Base-by-base conservation (phyloP, 169 alveolate species). In the Plasmodium sp. region DNA sequence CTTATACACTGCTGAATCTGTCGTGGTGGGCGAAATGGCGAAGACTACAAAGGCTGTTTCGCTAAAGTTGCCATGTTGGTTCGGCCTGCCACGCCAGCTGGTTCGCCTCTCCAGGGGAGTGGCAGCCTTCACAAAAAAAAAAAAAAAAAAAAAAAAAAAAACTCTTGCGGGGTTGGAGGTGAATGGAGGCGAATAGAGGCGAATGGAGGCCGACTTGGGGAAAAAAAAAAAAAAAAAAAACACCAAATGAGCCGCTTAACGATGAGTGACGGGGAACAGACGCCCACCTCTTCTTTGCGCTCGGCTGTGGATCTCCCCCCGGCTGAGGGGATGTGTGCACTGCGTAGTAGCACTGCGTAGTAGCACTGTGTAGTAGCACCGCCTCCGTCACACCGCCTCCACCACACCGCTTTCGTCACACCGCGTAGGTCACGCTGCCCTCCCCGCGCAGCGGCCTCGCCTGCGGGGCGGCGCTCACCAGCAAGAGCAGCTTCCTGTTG, bases 401-500 rank as follows among this genome's bases (percentile, higher is more conserved):
- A 0, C 0, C 27, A 22, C 27, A 22, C 27, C 58, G 12, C 12
- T 0, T 12, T 0, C 0, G 18, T 48, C 58, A 48, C 58, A 48
- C 58, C 5, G 58, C 58, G 58, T 48, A 48, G 0, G 58, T 48
- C 18, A 12, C 18, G 58, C 58, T 5, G 18, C 58, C 18, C 5
- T 48, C 58, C 10, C 16, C 1, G 58, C 18, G 58, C 58, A 48
- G 58, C 6, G 10, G 18, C 58, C 14, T 48, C 18, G 3, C 58
- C 58, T 48, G 58, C 3, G 10, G 58, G 58, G n/a, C 4, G 39
- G 4, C 18, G 5, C 16, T 73, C 31, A 84, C 83, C 6, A 84
- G 43, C 39, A 85, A 77, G 10, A 85, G 81, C 34, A 85, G 62
- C 45, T 75, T 74, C 81, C 56, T 85, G 12, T 85, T 85, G 45